phyloP scores from a whole-genome alignment of 2,329 filamentous ascomycete genomes.

The Penicillium sumatraense region DNA sequence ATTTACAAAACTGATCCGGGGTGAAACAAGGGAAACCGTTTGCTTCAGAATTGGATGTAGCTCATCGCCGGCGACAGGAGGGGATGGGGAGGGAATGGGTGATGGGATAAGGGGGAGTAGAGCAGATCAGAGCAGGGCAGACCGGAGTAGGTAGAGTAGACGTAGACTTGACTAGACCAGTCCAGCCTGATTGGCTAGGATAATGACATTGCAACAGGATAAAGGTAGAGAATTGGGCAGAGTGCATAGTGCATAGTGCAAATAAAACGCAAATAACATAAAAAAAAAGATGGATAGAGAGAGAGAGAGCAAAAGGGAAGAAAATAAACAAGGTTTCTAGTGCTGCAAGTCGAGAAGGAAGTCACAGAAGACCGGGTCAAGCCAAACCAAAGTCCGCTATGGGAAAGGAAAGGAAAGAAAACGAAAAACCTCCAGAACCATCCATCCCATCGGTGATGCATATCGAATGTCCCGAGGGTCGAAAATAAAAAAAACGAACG shows the following conservation, averaged over 20 bases:
- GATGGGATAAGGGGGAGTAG: too few species aligned
- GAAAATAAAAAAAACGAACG: too few species aligned
- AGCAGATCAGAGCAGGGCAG: too few species aligned
- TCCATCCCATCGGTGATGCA: conserved; percentile 31
- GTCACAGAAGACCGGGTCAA: conserved; percentile 24
- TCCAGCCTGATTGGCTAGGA: conserved; percentile 26
- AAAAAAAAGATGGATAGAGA: not conserved
- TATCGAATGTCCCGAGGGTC: conserved; percentile 31
- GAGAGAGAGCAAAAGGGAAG: conserved; percentile 17
- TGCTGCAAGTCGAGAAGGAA: conserved; percentile 36
- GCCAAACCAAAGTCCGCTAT: not conserved
- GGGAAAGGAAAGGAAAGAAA: conserved; percentile 10
- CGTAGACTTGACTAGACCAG: too few species aligned
- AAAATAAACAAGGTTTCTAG: conserved; percentile 38
- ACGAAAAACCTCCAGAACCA: conserved; percentile 33
- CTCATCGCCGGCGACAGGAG: conserved; percentile 15
- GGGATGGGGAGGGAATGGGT: conserved; percentile 11
- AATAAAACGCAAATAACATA: conserved; percentile 4
- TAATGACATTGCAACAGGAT: conserved; percentile 26
- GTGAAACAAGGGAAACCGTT: conserved; percentile 12
- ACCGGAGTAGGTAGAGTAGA: too few species aligned
- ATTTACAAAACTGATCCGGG: conserved; percentile 14
- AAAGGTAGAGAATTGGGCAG: conserved; percentile 17
- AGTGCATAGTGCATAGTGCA: too few species aligned
- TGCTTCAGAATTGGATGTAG: conserved; percentile 25